phyloP scores from a whole-genome alignment of 2,329 filamentous ascomycete genomes.

The Penicillium sp. region DNA sequence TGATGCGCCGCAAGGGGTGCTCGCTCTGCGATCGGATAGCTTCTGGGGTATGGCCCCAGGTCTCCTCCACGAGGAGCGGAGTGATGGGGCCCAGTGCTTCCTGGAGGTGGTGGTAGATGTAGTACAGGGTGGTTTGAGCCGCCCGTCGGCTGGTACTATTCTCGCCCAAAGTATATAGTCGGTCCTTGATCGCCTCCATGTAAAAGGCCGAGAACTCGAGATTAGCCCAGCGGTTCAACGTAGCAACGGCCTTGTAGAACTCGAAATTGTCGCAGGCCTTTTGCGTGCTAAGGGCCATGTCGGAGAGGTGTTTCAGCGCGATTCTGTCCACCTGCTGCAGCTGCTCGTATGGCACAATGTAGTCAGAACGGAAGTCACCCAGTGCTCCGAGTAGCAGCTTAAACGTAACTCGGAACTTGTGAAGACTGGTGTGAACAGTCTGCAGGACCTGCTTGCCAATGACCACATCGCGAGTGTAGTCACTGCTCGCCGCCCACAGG shows the following conservation, averaged over 20 bases:
- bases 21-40: constrained; percentile 58
- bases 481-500: constrained; percentile 86
- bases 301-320: constrained; percentile 71
- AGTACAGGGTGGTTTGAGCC: constrained; percentile 59
- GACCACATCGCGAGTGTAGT: constrained; percentile 85
- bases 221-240: constrained; percentile 78
- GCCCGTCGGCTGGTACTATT: constrained; percentile 61
- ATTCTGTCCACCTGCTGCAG: constrained; percentile 70
- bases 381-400: constrained; percentile 86
- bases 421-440: constrained; percentile 71
- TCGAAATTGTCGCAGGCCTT: constrained; percentile 70
- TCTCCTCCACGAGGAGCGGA: constrained; percentile 83
- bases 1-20: constrained; percentile 49
- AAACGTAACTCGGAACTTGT: constrained; percentile 86
- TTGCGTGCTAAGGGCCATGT: constrained; percentile 66
- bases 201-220: constrained; percentile 90
- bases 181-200: constrained; percentile 87
- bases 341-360: constrained; percentile 44
- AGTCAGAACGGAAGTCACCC: constrained; percentile 54
- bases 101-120: constrained; percentile 71
- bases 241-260: constrained; percentile 75
- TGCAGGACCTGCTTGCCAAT: constrained; percentile 78
- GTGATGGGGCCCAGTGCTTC: constrained; percentile 80
- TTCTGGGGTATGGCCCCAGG: constrained; percentile 74
- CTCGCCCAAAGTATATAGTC: constrained; percentile 79